Percentiles rank a stretch among this genome's conserved stretches.
Evolutionary conservation across 495 filamentous ascomycete genomes (phyloP).

Genomic region (Mytilinidion resinicola): DNA sequence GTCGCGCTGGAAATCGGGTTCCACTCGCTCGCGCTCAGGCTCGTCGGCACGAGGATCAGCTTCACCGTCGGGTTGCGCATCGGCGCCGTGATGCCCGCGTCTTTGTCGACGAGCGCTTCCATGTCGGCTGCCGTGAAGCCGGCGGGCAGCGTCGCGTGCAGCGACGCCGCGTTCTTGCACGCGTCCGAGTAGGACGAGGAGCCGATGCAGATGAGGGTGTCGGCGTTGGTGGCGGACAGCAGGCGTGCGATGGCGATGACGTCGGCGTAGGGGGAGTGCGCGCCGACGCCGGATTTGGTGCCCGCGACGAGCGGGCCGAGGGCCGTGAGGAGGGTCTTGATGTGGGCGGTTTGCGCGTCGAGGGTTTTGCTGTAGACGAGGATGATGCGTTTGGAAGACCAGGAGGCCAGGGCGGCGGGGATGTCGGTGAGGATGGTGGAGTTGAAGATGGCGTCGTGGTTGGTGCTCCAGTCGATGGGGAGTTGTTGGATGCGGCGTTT

Average conservation of each 20-base stretch:
- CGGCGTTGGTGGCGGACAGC: constrained; percentile 4
- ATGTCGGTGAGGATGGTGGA: constrained; percentile 12
- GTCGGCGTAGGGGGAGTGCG: constrained; percentile 17
- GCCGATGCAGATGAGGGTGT: constrained; percentile 17
- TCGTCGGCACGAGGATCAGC: constrained; percentile 7
- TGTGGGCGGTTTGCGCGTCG: background rate
- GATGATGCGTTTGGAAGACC: constrained; percentile 8
- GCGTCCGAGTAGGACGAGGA: constrained; percentile 19
- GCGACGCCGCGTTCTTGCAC: constrained; percentile 17
- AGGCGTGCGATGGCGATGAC: constrained; percentile 16
- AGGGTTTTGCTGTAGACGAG: constrained; percentile 11
- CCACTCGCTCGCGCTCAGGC: constrained; percentile 4
- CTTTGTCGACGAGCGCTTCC: constrained; percentile 14
- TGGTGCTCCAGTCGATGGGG: background rate
- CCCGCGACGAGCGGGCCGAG: constrained; percentile 7
- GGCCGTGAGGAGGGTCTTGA: constrained; percentile 4
- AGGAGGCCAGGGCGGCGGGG: background rate
- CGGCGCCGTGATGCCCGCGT: constrained; percentile 2
- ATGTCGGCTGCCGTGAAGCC: constrained; percentile 9
- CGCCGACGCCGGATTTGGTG: constrained; percentile 16
- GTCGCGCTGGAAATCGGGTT: background rate
- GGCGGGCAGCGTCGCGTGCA: constrained; percentile 8
- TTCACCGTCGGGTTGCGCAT: constrained; percentile 5
- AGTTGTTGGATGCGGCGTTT: constrained; percentile 9
- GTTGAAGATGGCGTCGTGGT: constrained; percentile 16